Conservation (phyloP, 345 rosid species). For the Gossypium arboreum region DNA sequence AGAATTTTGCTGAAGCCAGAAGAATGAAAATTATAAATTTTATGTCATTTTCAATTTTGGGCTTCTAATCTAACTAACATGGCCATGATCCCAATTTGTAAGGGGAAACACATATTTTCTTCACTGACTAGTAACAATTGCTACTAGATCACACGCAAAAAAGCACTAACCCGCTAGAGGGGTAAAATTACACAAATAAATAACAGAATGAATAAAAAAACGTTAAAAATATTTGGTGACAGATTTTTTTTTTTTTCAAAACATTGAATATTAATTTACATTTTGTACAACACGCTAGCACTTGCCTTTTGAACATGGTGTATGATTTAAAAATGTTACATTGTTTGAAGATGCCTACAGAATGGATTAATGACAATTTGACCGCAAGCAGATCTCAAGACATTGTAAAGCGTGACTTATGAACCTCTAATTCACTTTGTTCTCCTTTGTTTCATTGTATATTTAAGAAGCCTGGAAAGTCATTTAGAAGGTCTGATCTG, state of each 20-base stretch:
- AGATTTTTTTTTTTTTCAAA: too few species aligned
- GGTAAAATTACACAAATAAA: neutral
- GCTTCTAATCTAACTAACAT: neutral
- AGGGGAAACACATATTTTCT: neutral
- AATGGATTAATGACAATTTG: neutral
- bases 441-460: neutral
- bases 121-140: neutral
- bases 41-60: neutral
- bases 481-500: too few species aligned
- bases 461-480: neutral
- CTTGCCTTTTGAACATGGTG: slow-evolving; percentile 7
- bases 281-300: neutral
- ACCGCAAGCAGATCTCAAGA: neutral
- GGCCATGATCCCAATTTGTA: neutral
- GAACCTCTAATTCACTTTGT: neutral
- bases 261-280: neutral
- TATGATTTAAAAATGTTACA: neutral
- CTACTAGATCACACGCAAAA: neutral
- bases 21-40: slow-evolving; percentile 12
- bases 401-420: neutral
- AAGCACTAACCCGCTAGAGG: neutral
- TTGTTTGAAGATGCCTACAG: neutral
- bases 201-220: neutral
- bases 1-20: slow-evolving; percentile 73
- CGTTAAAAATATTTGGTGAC: neutral